Base-by-base conservation (phyloP, 2,329 filamentous ascomycete species). In the Epichloe elymi region DNA sequence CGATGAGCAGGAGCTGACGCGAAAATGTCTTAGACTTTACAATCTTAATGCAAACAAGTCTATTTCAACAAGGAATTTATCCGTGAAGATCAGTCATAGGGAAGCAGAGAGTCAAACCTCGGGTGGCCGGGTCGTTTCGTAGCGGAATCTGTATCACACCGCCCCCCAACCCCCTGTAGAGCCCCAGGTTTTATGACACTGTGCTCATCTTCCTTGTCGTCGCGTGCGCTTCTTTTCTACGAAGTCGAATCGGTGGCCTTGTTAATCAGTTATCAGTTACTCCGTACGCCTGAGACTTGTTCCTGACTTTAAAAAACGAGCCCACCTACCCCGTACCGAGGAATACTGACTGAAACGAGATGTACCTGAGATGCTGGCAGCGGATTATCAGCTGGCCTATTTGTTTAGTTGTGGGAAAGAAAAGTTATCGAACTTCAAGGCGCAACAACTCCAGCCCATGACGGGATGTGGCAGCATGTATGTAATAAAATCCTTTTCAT, bases 1-100 rank as follows among this genome's bases (percentile, higher is more conserved):
- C 39, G 12, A 33, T 40, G 36, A 17, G 33, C 19, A 19, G 15
- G 46, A 19, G 5, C 36, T 33, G 11, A 26, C 37, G 20, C 36
- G 37, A 48, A 39, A 11, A 26, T 54, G 54, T 56, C 54, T 56
- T 26, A 54, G 54, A 56, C 54, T 48, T 56, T 50, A 42, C 49
- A 51, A 51, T 52, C 54, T 54, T 51, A 50, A 48, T 51, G 54
- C 50, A 54, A 53, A 47, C 49, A 54, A 56, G 52, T 54, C 52
- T 56, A 56, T 54, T 50, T 53, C 42, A 26, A 51, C 37, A 23
- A 49, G 52, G 52, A 49, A 53, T 51, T 41, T 44, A 30, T 37
- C 38, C 26, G 42, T 19, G 33, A 37, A 17, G 17, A 36, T 44
- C 48, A 38, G 36, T 30, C 30, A 36, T n/a, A 36, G 43, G 23